A percentile compares a stretch with the other conserved stretches of the same genome.
phyloP scores from a whole-genome alignment of 768 basidiomycete species.

The Pleurotus cornucopiae region DNA sequence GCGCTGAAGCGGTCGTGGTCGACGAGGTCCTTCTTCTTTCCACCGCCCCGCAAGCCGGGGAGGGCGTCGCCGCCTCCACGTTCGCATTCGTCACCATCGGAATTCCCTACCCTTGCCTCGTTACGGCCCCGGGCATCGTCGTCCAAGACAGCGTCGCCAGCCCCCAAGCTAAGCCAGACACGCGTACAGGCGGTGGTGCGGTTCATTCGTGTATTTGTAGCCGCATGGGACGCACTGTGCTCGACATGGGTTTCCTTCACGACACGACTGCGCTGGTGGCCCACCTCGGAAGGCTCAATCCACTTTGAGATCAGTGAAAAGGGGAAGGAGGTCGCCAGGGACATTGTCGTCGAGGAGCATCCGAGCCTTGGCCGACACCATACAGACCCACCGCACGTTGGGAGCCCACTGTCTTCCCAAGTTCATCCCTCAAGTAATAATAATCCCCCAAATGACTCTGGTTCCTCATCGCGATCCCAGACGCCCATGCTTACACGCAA shows the following conservation, averaged over 20 bases:
- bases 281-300: neutral
- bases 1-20: constrained; percentile 57
- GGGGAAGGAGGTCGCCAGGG: constrained; percentile 11
- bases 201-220: constrained; percentile 64
- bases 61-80: constrained; percentile 38
- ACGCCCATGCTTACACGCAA: constrained; percentile 53
- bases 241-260: constrained; percentile 53
- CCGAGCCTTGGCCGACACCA: neutral
- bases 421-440: constrained; percentile 12
- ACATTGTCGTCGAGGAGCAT: neutral
- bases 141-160: constrained; percentile 20
- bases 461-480: constrained; percentile 34
- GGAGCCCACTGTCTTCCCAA: constrained; percentile 6
- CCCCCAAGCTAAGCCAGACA: constrained; percentile 18
- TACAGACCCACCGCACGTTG: neutral
- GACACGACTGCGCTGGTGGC: neutral
- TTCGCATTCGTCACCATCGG: constrained; percentile 62
- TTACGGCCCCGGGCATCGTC: constrained; percentile 18
- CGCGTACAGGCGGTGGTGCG: constrained; percentile 43
- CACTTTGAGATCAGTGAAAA: constrained; percentile 11
- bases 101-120: constrained; percentile 36
- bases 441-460: constrained; percentile 11
- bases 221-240: constrained; percentile 68
- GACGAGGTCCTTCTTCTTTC: constrained; percentile 46
- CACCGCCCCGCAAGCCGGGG: constrained; percentile 24